Percentiles rank a stretch among this genome's conserved stretches.
These are phyloP conservation scores for Aspergillus tubingensis DNA, from an alignment of 2,329 filamentous ascomycete genomes.

Conservation along the genomic window DNA sequence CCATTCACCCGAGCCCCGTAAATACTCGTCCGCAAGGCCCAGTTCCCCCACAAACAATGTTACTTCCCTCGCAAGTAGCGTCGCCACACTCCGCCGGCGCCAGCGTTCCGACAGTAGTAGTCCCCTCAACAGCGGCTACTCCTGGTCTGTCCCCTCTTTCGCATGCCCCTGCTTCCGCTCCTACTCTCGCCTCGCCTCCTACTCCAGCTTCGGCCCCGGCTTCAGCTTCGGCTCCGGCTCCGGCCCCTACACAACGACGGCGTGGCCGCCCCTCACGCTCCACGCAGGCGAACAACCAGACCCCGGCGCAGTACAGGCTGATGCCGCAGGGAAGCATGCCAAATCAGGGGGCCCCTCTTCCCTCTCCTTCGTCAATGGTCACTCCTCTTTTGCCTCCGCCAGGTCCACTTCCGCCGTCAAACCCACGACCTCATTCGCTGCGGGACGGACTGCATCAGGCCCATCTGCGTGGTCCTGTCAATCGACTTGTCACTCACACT, in stretches of 20 bases:
- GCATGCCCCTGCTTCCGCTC: neutral
- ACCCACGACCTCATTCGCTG: slow-evolving; percentile 48
- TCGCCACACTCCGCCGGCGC: neutral
- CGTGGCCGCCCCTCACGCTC: neutral
- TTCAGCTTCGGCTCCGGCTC: neutral
- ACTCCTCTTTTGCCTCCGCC: slow-evolving; percentile 39
- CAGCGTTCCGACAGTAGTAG: neutral
- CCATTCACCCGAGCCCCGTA: neutral
- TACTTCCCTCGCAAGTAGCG: slow-evolving; percentile 3
- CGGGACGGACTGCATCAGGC: slow-evolving; percentile 60
- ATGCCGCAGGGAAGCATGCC: neutral
- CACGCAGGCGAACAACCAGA: neutral
- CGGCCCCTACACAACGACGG: neutral
- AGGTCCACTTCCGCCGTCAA: slow-evolving; percentile 36
- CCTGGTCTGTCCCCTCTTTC: neutral
- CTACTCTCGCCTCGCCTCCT: neutral
- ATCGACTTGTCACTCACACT: slow-evolving; percentile 34
- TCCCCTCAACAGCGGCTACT: neutral
- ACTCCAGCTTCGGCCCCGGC: neutral
- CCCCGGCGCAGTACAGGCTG: neutral
- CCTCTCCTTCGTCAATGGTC: neutral
- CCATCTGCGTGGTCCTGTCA: slow-evolving; percentile 56
- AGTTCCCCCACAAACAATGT: neutral
- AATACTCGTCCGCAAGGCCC: neutral
- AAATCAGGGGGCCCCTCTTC: neutral